Percentiles rank a stretch among this genome's conserved stretches.
Conservation (phyloP, 1,139 yeast genomes). For the Suhomyces guaymorum region DNA sequence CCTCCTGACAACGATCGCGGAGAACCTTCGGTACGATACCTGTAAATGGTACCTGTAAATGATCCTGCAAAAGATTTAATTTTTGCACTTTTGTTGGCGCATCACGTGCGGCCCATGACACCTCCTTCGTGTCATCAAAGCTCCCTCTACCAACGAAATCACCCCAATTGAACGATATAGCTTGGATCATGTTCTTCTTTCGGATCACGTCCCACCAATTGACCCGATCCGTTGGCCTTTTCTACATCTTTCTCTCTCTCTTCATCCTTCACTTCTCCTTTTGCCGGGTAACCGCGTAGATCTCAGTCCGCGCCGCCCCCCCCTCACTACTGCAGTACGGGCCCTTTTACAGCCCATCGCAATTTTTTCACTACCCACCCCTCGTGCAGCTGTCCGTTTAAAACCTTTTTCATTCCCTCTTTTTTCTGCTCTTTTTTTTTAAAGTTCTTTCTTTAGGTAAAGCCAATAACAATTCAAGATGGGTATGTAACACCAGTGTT, state of each 20-base stretch:
- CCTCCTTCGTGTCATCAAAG: no score
- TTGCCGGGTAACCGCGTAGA: conserved; percentile 17
- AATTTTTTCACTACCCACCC: conserved; percentile 17
- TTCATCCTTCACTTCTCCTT: neutral
- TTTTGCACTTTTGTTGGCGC: no score
- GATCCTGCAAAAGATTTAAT: no score
- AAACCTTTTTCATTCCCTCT: conserved; percentile 21
- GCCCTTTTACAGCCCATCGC: conserved; percentile 11
- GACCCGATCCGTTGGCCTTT: no score
- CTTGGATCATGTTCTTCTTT: no score
- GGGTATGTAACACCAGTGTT: conserved; percentile 35
- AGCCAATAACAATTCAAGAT: conserved; percentile 30
- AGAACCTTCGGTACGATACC: no score
- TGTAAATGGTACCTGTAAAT: no score
- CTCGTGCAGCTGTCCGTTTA: conserved; percentile 23
- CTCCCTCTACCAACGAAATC: no score
- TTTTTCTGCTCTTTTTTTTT: conserved; percentile 19
- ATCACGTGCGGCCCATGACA: no score
- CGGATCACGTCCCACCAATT: no score
- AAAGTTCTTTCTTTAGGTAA: conserved; percentile 19
- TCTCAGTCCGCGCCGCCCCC: conserved; percentile 14
- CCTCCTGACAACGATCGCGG: no score
- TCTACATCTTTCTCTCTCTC: neutral
- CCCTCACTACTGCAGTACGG: neutral
- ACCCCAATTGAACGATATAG: no score